Evolutionary conservation across 305 asterid species (phyloP), one percentile per base, ranked within the genome.

Genomic region (Fraxinus nigra): DNA sequence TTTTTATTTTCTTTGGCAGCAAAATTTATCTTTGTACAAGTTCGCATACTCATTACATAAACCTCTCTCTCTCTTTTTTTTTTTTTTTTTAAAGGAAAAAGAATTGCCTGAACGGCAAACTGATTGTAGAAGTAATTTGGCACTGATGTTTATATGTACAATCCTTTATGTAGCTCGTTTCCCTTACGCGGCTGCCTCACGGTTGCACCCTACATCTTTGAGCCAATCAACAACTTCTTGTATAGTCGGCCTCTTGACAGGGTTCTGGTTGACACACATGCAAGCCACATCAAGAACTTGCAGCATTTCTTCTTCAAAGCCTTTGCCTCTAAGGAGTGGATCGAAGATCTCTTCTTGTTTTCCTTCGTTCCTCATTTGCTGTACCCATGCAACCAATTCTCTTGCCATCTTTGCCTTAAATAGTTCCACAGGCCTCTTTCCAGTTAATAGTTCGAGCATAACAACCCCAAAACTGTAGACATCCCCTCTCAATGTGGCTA

Each of bases 401-500:
- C 96, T 91, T 4, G 97, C 90, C 87, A 86, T 80, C 89, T 86
- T 92, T 51, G 98, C 94, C 91, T 88, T 94, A 92, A 90, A 92
- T 61, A 92, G 46, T 88, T 94, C 98, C 82, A 96, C 92, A 22
- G 99, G 98, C 86, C 98, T 91, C 90, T 88, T 93, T 59, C 99
- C 96, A 4, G 97, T 92, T 80, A 96, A 84, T 30, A 96, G 88
- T 79, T 96, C 99, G 20, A 96, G 97, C 94, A 96, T 82, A 38
- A 96, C 98, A 33, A 96, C 97, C 72, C 99, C 99, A 63, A 96
- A 93, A 82, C 99, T 96, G 85, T 94, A 96, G 69, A 96, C 81
- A 82, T 96, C 99, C 78, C 99, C 99, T 86, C 99, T 88, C 70
- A 96, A 89, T 32, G 98, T 96, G 77, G 99, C 98, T 84, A 93